Evolutionary conservation across 768 basidiomycete genomes (phyloP).

Genomic region (Tylopilus sp.): DNA sequence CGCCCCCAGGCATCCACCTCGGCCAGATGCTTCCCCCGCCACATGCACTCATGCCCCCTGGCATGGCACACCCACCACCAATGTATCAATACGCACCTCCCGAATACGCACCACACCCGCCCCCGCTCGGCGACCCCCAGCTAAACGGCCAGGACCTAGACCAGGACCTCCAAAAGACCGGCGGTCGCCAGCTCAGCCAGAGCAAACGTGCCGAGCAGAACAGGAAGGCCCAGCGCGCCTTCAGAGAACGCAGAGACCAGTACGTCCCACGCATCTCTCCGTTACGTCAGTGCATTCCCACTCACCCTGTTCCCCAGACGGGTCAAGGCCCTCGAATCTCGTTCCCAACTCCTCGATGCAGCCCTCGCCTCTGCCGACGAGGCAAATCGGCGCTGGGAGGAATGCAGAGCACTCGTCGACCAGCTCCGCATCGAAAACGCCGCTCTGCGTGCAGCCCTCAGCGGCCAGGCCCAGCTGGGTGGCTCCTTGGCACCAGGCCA

Average conservation of each 20-base stretch:
- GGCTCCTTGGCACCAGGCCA: constrained; percentile 30
- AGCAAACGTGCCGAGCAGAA: constrained; percentile 94
- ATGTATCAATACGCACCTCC: constrained; percentile 37
- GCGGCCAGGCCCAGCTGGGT: constrained; percentile 34
- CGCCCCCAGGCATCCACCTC: constrained; percentile 37
- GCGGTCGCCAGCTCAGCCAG: constrained; percentile 62
- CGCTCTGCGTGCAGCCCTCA: constrained; percentile 68
- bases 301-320: constrained; percentile 49
- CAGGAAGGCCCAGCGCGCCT: constrained; percentile 89
- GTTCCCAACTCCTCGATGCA: constrained; percentile 81
- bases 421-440: constrained; percentile 83
- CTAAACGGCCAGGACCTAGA: constrained; percentile 20
- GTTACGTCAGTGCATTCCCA: not conserved
- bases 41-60: constrained; percentile 47
- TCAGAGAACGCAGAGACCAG: constrained; percentile 88
- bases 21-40: constrained; percentile 56
- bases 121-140: constrained; percentile 22
- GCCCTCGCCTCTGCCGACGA: constrained; percentile 85
- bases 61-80: constrained; percentile 25
- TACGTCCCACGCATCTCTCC: constrained; percentile 34
- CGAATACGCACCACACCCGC: constrained; percentile 28
- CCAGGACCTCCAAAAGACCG: constrained; percentile 15
- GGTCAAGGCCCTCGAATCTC: constrained; percentile 82
- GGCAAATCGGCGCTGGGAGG: constrained; percentile 87
- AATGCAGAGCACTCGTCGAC: constrained; percentile 86